Evolutionary conservation across 768 basidiomycete genomes (phyloP), one percentile per base, ranked within the genome.

Genomic region (Neoboletus brunneissimus): DNA sequence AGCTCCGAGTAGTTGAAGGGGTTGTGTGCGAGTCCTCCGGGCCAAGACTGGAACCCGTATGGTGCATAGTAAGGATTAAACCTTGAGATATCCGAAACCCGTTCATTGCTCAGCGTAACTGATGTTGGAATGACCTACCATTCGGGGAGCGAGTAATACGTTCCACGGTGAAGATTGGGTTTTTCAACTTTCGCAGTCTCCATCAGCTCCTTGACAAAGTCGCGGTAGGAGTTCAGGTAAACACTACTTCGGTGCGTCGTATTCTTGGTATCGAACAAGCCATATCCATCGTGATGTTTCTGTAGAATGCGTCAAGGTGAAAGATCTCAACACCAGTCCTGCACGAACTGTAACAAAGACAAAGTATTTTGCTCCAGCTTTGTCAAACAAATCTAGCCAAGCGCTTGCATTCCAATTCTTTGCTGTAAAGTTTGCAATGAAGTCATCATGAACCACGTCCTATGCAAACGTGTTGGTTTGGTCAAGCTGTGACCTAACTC

Each of bases 271-370:
- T 86, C 81, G 34, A 85, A 86, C 2, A 85, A 62, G 1, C 73
- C 73, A 55, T 79, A 84, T 0, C 85, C 85, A 53, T 86, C 85
- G 54, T 86, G 84, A 52, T 86, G 84, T 77, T 83, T 85, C 77
- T 81, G 61, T 13, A 25, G 18, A 29, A 11, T 15, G 31, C 13
- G 12, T 61, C 43, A 61, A 20, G 10, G 43, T 2, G 20, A n/a
- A 45, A 44, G 9, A 37, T 1, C 10, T 15, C 10, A 2, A 27
- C 16, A 3, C 13, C 4, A 4, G 10, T 12, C 47, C 46, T 43
- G 15, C 2, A 69, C 76, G 7, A 20, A 77, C 81, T 16, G 82
- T 78, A 8, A 81, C 80, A 35, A 82, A 68, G 22, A 85, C 82
- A 57, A 85, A 84, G 57, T 85, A 85, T 61, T 81, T 84, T 2